phyloP scores from a whole-genome alignment of 306 rosid genomes.

The Parietaria judaica region DNA sequence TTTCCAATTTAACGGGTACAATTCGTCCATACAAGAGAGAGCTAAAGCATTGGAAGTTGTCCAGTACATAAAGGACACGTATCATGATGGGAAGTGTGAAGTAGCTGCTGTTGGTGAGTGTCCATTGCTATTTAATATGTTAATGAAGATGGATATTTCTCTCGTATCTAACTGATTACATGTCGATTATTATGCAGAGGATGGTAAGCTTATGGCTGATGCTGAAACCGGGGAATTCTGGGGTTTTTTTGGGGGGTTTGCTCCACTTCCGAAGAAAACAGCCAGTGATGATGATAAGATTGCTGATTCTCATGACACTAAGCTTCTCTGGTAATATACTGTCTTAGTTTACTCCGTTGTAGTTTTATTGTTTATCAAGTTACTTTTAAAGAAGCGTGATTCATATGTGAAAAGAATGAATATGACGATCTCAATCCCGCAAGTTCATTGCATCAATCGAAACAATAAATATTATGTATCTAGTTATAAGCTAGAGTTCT shows the following conservation, averaged over 20 bases:
- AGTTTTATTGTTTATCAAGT: constrained; percentile 11
- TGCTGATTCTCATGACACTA: constrained; percentile 55
- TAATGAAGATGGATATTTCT: constrained; percentile 18
- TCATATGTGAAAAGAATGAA: too few species aligned
- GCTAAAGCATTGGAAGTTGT: constrained; percentile 97
- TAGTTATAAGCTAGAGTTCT: too few species aligned
- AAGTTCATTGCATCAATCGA: too few species aligned
- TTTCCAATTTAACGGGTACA: constrained; percentile 92
- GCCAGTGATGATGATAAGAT: constrained; percentile 47
- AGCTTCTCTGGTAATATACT: constrained; percentile 62
- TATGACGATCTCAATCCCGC: too few species aligned
- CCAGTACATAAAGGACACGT: constrained; percentile 83
- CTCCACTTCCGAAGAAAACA: constrained; percentile 91
- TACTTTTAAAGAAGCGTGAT: too few species aligned
- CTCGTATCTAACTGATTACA: constrained; percentile 24
- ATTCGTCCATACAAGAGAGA: constrained; percentile 95
- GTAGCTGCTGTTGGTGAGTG: constrained; percentile 90
- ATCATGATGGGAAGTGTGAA: constrained; percentile 93
- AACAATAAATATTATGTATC: too few species aligned
- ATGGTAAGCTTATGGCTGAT: constrained; percentile 97
- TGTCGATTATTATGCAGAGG: constrained; percentile 51
- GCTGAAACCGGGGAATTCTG: constrained; percentile 93
- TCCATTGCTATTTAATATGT: constrained; percentile 3
- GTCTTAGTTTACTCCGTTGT: constrained; percentile 12
- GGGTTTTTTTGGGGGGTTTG: constrained; percentile 95